Base-by-base conservation (phyloP, 139 green algal species). In the Chlorella sp. region DNA sequence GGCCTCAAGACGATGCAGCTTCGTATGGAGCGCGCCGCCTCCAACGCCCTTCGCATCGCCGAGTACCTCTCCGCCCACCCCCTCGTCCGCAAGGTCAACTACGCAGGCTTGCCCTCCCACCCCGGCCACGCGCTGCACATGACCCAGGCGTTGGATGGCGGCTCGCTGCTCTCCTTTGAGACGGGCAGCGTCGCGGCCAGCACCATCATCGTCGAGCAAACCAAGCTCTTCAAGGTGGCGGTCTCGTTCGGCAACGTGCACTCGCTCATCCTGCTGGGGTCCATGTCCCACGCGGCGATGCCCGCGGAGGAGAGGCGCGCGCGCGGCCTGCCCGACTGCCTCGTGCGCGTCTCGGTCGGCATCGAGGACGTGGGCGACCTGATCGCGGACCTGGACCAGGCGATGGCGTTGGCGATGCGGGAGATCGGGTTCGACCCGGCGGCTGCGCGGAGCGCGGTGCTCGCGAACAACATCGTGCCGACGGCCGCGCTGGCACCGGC, bases 1-100 rank as follows among this genome's bases (percentile, higher is more conserved):
- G 95, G 95, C 29, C 77, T 99, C 17, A 98, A 98, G 79, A 99
- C 95, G 59, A 98, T 99, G 94, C 74, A 84, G 0, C 81, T 99
- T 67, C 88, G 95, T 36, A 95, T 99, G 88, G 89, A 97, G 81
- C 74, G 78, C 29, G 87, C 94, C 75, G 81, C 79, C 0, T 55
- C 66, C 34, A 94, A 93, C 74, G 77, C 74, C 5, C 85, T 83
- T 23, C 70, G 78, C 63, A 77, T 99, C 4, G 95, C 93, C 0
- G 35, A 78, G 22, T 98, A 86, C 74, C 85, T 99, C 66, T 73
- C 77, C 2, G 20, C 32, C 0, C 95, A 99, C 79, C 91, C 95
- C 0, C 76, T 93, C 35, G 88, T 77, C 10, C 10, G 42, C n/a
- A 72, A 79, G n/a, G 81, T 99, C 49, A 97, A 97, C 88, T 99